Base-by-base conservation (phyloP, 2,329 filamentous ascomycete genomes). In the Didymella glomerata region DNA sequence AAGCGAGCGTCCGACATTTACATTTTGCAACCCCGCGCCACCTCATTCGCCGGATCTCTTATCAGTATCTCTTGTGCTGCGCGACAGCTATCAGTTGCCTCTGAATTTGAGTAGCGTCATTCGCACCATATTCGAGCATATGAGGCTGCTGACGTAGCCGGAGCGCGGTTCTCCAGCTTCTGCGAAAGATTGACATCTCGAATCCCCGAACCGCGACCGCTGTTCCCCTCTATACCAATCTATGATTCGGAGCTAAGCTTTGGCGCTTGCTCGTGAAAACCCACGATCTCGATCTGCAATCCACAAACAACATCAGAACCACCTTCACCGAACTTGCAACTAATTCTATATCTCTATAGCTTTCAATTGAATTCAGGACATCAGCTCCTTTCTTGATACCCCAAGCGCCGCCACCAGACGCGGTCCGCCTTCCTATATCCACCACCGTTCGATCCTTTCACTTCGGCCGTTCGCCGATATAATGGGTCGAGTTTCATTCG, bases 401-500 rank as follows among this genome's bases (percentile, higher is more conserved):
- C 59, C 61, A 54, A 68, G 68, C 69, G 61, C 65, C 69, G 62
- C 66, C 59, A 66, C 56, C 57, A 50, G 64, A 54, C 60, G 63
- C 60, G 64, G 59, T 67, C 57, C 64, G 61, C 53, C 58, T 47
- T 64, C 41, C 46, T 51, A 54, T 57, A 60, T 48, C 38, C 61
- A 62, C 69, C 60, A 67, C 60, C 67, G 27, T 66, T 70, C 62
- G 54, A 66, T 62, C 63, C 60, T 62, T 60, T 34, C 68, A 65
- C 52, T 73, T 82, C 81, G 81, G 81, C 81, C 79, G 76, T 70
- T 75, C 68, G 81, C 81, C 81, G 80, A 81, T 80, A 82, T 79
- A 77, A 83, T 83, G 81, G 81, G 80, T 80, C 78, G 77, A 76
- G 81, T 83, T 72, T 81, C 81, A 63, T 83, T 83, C 76, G 75